These are phyloP conservation scores for Cyberlindnera sargentensis DNA, from an alignment of 805 yeast genomes.

Conservation along the genomic window DNA sequence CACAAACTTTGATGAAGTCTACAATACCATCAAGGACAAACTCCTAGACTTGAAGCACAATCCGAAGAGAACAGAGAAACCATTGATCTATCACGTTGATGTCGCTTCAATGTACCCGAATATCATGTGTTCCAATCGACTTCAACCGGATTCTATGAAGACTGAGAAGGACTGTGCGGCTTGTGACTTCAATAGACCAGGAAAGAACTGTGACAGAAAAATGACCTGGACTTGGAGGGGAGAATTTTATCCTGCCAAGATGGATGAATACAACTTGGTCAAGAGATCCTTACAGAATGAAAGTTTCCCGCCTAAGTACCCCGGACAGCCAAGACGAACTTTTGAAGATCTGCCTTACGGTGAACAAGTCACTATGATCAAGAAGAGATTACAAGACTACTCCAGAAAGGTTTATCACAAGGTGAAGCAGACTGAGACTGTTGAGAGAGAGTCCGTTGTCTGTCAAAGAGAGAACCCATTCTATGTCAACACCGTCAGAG, in stretches of 20 bases:
- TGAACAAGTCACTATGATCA: slow-evolving; percentile 72
- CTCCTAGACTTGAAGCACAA: slow-evolving; percentile 52
- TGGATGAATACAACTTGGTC: slow-evolving; percentile 87
- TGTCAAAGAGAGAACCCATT: slow-evolving; percentile 98
- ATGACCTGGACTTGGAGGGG: slow-evolving; percentile 99
- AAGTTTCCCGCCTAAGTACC: slow-evolving; percentile 55
- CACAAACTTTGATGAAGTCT: slow-evolving; percentile 71
- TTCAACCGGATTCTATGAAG: slow-evolving; percentile 98
- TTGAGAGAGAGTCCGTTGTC: slow-evolving; percentile 86
- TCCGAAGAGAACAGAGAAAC: slow-evolving; percentile 67
- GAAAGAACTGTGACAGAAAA: slow-evolving; percentile 85
- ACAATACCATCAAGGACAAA: slow-evolving; percentile 44
- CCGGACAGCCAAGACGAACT: slow-evolving; percentile 49
- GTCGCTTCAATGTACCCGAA: slow-evolving; percentile 99
- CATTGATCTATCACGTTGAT: slow-evolving; percentile 93
- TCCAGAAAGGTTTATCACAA: slow-evolving; percentile 81
- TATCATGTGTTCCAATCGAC: slow-evolving; percentile 93
- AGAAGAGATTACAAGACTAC: slow-evolving; percentile 74
- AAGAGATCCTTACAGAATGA: slow-evolving; percentile 78
- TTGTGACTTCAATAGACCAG: slow-evolving; percentile 95
- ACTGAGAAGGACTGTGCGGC: slow-evolving; percentile 93
- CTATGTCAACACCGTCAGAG: slow-evolving; percentile 89
- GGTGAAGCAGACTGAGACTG: slow-evolving; percentile 72
- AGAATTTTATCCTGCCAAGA: slow-evolving; percentile 84
- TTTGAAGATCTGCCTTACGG: slow-evolving; percentile 72